Percentiles rank a stretch among this genome's conserved stretches.
Conservation (phyloP, 2,329 filamentous ascomycete genomes). For the Stylonectria norvegica region DNA sequence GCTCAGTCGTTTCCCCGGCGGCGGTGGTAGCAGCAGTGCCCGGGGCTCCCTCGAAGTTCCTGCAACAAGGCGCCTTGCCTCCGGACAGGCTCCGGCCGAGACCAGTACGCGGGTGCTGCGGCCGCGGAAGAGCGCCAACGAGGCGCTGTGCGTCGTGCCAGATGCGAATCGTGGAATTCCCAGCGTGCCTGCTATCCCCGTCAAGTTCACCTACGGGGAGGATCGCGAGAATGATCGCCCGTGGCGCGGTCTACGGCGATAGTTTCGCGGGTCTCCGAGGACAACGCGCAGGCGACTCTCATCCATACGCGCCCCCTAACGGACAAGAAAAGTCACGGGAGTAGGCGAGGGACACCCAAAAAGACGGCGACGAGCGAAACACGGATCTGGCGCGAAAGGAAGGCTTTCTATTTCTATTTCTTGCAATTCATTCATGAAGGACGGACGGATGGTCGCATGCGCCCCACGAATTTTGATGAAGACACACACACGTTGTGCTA, state of each 20-base stretch:
- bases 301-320: too few species aligned
- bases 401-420: too few species aligned
- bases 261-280: too few species aligned
- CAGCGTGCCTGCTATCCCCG: slow-evolving; percentile 42
- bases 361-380: too few species aligned
- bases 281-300: too few species aligned
- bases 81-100: slow-evolving; percentile 17
- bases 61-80: slow-evolving; percentile 1
- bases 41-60: slow-evolving; percentile 14
- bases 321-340: too few species aligned
- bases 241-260: slow-evolving; percentile 29
- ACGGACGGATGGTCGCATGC: too few species aligned
- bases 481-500: too few species aligned
- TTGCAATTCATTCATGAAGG: too few species aligned
- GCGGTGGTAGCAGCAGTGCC: slow-evolving; percentile 7
- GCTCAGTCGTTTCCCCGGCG: slow-evolving; percentile 21
- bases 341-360: too few species aligned
- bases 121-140: slow-evolving; percentile 20
- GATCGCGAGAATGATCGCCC: slow-evolving; percentile 34
- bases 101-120: slow-evolving; percentile 25
- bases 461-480: too few species aligned
- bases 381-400: too few species aligned
- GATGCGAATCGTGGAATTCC: slow-evolving; percentile 48
- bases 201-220: slow-evolving; percentile 37
- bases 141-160: slow-evolving; percentile 40